A percentile compares a stretch with the other conserved stretches of the same genome.
phyloP scores from a whole-genome alignment of 331 rosid genomes.

The Pyracantha coccinea region DNA sequence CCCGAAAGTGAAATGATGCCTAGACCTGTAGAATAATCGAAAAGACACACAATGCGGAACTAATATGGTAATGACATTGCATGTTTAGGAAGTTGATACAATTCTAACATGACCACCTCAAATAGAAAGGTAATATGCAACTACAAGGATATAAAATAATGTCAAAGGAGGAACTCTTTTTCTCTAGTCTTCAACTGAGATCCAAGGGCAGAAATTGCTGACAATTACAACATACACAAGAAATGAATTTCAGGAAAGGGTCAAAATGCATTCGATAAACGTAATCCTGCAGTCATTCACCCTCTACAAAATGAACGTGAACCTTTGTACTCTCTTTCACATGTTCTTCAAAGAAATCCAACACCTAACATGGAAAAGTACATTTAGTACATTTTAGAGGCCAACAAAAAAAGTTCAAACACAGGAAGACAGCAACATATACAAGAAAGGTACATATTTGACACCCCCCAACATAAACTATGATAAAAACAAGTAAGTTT shows the following conservation, averaged over 20 bases:
- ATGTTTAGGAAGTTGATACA: neutral
- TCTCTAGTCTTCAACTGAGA: neutral
- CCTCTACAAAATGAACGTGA: slow-evolving; percentile 7
- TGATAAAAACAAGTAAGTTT: too few species aligned
- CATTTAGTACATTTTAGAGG: too few species aligned
- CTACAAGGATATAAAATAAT: neutral
- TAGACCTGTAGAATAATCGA: neutral
- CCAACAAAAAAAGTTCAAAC: too few species aligned
- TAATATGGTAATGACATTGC: neutral
- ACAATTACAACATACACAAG: neutral
- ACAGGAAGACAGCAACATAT: too few species aligned
- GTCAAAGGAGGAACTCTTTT: neutral
- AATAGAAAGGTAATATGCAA: neutral
- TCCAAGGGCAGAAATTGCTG: neutral
- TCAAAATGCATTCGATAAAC: slow-evolving; percentile 6
- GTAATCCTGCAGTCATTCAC: neutral
- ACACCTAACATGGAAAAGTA: too few species aligned
- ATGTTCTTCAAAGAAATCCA: neutral
- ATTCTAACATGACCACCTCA: neutral
- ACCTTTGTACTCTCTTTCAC: neutral
- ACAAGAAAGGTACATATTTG: too few species aligned
- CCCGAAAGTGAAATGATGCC: neutral
- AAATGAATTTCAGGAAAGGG: neutral
- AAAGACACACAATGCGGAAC: neutral
- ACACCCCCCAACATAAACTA: too few species aligned